Base-by-base conservation (phyloP, 2,329 filamentous ascomycete genomes). In the Boeremia lycopersici region DNA sequence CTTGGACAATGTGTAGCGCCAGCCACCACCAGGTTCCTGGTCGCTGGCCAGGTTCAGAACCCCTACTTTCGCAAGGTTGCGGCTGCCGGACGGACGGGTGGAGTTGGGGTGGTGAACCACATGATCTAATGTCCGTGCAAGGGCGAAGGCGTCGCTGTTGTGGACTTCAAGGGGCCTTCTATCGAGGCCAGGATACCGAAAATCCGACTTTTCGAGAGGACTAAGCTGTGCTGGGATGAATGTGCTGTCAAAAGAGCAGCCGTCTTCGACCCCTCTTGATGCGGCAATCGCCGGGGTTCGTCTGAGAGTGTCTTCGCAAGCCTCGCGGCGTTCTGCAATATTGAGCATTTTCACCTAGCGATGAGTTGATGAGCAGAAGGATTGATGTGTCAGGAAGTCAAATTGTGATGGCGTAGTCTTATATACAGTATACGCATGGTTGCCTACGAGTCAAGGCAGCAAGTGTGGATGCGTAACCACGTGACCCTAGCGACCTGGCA, bases 21-120 rank as follows among this genome's bases (percentile, higher is more conserved):
- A 68, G 10, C 65, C 65, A 3, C 63, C 65, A 0, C 61, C 65
- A 7, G 62, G 65, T 39, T 63, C 40, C 34, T 31, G 28, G 19
- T 67, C 59, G 39, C 62, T 65, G 2, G 63, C 63, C 12, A 67
- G 48, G 19, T 68, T 68, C 6, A 67, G 13, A 0, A 68, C 59
- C 3, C 63, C 65, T 2, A 61, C 29, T 40, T 62, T 63, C 35
- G 53, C 48, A 13, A n/a, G 19, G 13, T 17, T 30, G 6, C 8
- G 19, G 9, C 5, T 10, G n/a, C 23, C 9, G 41, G 40, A 8
- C 12, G 17, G 11, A 23, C 23, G 15, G 1, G 23, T 34, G 15
- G 25, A 33, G 39, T 13, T 41, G 15, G 19, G 15, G 39, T 23
- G 12, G 10, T 12, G 34, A 12, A 12, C 6, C 13, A 25, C 44